Percentiles rank a stretch among this genome's conserved stretches.
phyloP scores from a whole-genome alignment of 2,329 filamentous ascomycete species.

The Aspergillus awamori region DNA sequence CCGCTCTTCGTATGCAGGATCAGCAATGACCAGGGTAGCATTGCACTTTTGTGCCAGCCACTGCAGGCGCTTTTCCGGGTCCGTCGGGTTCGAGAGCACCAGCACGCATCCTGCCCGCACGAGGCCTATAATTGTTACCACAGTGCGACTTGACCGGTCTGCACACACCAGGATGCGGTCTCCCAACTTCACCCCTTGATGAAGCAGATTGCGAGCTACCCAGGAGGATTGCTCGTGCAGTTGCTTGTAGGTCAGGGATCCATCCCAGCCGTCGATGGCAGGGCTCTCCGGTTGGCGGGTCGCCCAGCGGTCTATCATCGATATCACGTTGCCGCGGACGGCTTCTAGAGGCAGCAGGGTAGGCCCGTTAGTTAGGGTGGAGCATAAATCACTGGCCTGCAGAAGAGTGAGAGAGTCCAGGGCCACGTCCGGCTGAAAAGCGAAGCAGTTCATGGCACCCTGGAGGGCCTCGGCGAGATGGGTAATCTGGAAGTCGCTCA shows the following conservation, averaged over 20 bases:
- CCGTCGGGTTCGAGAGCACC: neutral
- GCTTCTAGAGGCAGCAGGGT: neutral
- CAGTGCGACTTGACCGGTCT: neutral
- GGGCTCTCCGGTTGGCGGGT: neutral
- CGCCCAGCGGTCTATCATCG: neutral
- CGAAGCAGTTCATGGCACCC: neutral
- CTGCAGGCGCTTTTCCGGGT: neutral
- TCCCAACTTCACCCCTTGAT: neutral
- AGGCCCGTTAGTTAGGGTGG: neutral
- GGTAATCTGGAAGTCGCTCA: neutral
- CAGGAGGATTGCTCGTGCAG: neutral
- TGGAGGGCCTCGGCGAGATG: neutral
- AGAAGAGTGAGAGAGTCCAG: neutral
- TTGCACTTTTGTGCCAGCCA: neutral
- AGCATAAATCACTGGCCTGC: neutral
- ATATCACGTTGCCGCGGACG: neutral
- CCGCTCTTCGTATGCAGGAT: neutral
- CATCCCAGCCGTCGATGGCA: neutral
- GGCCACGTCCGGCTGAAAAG: neutral
- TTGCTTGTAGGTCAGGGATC: neutral
- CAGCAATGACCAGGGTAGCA: neutral
- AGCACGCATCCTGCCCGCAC: neutral
- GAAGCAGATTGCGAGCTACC: neutral
- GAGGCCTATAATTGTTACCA: neutral
- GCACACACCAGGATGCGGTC: neutral